phyloP scores from a whole-genome alignment of 2,329 filamentous ascomycete genomes.

The Colletotrichum tofieldiae region DNA sequence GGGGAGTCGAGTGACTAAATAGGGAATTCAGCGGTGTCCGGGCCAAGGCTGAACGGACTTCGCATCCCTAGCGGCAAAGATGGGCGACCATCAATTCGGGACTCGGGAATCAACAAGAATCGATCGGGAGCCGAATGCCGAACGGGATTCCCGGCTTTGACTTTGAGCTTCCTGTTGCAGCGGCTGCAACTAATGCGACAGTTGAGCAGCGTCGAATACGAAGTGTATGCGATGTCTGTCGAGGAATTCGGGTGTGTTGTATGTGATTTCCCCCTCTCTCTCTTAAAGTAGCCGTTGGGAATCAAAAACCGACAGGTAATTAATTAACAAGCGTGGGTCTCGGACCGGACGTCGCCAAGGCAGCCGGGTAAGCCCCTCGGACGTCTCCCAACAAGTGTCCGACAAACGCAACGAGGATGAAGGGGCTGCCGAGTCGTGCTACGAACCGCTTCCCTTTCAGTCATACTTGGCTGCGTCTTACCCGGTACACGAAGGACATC shows the following conservation, averaged over 20 bases:
- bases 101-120: not conserved
- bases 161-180: not conserved
- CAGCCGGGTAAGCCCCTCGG: not conserved
- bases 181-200: not conserved
- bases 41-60: slow-evolving; percentile 3
- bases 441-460: not conserved
- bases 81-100: not conserved
- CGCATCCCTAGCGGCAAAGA: not conserved
- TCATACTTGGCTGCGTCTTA: not conserved
- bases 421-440: not conserved
- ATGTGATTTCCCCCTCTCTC: not conserved
- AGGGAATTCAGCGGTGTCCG: not conserved
- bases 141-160: not conserved
- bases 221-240: not conserved
- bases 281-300: not conserved
- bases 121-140: not conserved
- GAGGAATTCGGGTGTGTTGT: not conserved
- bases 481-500: not conserved
- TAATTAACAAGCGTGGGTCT: not conserved
- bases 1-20: not conserved
- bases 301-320: not conserved
- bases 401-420: not conserved
- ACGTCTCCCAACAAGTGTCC: slow-evolving; percentile 19
- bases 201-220: not conserved
- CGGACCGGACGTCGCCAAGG: slow-evolving; percentile 20